Conservation (phyloP, 2,329 filamentous ascomycete genomes). For the Fusarium circinatum region DNA sequence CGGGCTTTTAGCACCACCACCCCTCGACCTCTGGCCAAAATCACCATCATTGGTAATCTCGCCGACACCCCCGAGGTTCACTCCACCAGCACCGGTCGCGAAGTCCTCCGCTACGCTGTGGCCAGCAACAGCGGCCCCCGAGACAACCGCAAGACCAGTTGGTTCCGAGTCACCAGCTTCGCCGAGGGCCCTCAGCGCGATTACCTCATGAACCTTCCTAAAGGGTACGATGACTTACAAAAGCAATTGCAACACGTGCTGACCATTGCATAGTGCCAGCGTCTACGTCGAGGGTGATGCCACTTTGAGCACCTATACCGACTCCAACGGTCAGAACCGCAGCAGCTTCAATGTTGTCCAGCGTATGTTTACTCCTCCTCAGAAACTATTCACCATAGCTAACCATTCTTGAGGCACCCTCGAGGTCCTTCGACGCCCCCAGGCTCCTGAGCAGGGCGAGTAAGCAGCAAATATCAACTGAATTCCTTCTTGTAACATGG, state of each 20-base stretch:
- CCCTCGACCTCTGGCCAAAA: constrained; percentile 74
- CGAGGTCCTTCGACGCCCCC: constrained; percentile 58
- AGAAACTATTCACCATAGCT: constrained; percentile 5
- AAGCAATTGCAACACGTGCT: constrained; percentile 3
- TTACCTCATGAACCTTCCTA: constrained; percentile 76
- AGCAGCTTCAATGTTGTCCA: constrained; percentile 77
- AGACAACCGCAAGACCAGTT: constrained; percentile 82
- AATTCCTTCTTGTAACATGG: not conserved
- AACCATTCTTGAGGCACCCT: constrained; percentile 52
- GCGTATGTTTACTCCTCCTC: constrained; percentile 67
- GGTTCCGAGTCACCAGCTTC: constrained; percentile 85
- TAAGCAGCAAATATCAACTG: constrained; percentile 9
- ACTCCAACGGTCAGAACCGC: constrained; percentile 74
- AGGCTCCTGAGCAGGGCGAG: constrained; percentile 40
- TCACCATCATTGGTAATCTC: constrained; percentile 89
- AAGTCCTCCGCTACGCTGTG: constrained; percentile 81
- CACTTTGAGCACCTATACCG: constrained; percentile 72
- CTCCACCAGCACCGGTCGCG: constrained; percentile 74
- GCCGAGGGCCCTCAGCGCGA: constrained; percentile 76
- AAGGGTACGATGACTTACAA: constrained; percentile 75
- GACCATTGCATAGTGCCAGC: constrained; percentile 67
- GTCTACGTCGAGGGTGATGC: constrained; percentile 89
- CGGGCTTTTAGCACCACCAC: constrained; percentile 83
- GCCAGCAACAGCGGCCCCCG: constrained; percentile 73
- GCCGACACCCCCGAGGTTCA: constrained; percentile 80